Percentiles rank a stretch among this genome's conserved stretches.
These are phyloP conservation scores for Apiotrichum gracile DNA, from an alignment of 1,284 basidiomycete genomes.

Conservation along the genomic window DNA sequence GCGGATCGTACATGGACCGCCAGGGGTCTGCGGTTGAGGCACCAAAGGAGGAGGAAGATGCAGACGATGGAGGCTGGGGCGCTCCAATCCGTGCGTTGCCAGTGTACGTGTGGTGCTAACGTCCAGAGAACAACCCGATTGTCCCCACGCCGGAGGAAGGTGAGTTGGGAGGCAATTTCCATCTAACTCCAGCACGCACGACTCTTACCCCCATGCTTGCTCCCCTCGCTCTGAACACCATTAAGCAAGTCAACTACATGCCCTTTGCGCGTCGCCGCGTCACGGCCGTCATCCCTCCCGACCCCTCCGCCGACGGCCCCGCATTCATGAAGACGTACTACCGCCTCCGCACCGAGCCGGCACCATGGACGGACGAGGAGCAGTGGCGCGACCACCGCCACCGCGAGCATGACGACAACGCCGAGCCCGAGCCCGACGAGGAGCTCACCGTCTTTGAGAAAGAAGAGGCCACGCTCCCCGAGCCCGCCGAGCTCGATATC, in stretches of 20 bases:
- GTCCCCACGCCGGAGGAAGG: background rate
- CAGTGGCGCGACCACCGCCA: slow-evolving; percentile 17
- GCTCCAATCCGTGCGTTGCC: slow-evolving; percentile 10
- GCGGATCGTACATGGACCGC: slow-evolving; percentile 21
- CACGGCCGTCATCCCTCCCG: slow-evolving; percentile 15
- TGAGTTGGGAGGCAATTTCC: background rate
- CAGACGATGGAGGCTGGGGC: slow-evolving; percentile 22
- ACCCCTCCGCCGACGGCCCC: slow-evolving; percentile 1
- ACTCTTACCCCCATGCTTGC: background rate
- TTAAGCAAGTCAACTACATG: slow-evolving; percentile 21
- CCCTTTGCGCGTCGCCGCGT: slow-evolving; percentile 29
- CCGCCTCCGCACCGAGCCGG: slow-evolving; percentile 27
- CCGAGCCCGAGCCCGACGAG: background rate
- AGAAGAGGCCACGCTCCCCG: slow-evolving; percentile 19
- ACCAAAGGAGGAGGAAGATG: background rate
- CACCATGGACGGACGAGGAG: slow-evolving; percentile 32
- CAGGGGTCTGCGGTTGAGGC: slow-evolving; percentile 9
- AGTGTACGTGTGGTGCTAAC: background rate
- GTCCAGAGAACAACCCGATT: too few relatives aligned
- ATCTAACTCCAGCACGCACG: slow-evolving; percentile 2
- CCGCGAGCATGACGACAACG: slow-evolving; percentile 3
- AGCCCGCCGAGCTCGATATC: slow-evolving; percentile 20
- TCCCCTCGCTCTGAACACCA: background rate
- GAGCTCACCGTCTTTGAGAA: slow-evolving; percentile 15
- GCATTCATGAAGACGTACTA: slow-evolving; percentile 10